Conservation (phyloP, 495 filamentous ascomycete species). For the Neurospora terricola region DNA sequence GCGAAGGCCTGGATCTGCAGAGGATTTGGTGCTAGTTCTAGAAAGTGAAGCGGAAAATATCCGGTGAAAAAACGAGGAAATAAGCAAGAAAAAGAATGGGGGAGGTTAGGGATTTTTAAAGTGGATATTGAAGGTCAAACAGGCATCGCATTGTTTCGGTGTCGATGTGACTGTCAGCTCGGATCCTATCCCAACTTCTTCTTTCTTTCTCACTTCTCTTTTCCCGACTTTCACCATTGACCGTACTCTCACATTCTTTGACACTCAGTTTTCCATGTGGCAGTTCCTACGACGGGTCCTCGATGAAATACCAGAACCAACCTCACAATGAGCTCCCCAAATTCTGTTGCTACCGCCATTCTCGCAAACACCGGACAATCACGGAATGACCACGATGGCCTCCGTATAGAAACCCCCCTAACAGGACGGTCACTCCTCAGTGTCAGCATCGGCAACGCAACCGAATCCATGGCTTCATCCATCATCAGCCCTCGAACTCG, state of each 20-base stretch:
- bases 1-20: neutral
- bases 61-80: neutral
- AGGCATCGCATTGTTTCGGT: neutral
- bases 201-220: neutral
- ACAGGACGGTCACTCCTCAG: neutral
- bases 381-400: neutral
- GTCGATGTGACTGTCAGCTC: neutral
- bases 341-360: neutral
- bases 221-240: neutral
- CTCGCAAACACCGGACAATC: neutral
- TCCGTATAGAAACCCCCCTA: neutral
- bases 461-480: neutral
- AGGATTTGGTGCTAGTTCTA: neutral
- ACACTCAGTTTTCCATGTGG: neutral
- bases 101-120: neutral
- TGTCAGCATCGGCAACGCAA: neutral
- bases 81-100: neutral
- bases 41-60: neutral
- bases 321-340: neutral
- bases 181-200: neutral
- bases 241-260: neutral
- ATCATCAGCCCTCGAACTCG: neutral
- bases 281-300: neutral
- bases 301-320: neutral
- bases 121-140: neutral